Percentiles rank a stretch among this genome's conserved stretches.
Conservation (phyloP, 1,284 basidiomycete genomes). For the Lentinus polychrous region DNA sequence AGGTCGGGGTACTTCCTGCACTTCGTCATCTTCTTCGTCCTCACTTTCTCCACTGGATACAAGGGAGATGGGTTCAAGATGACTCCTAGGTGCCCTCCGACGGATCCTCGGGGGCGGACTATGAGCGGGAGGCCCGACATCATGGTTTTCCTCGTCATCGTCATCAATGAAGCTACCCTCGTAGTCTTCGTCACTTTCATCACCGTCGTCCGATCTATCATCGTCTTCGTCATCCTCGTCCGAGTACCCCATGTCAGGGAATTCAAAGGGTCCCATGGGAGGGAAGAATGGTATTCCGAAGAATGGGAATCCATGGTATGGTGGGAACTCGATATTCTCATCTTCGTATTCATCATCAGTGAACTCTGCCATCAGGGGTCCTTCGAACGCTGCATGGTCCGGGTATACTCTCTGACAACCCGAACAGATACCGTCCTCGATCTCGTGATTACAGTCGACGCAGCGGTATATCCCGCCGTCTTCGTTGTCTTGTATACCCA, state of each 20-base stretch:
- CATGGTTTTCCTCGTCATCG: conserved; percentile 9
- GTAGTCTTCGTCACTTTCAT: conserved; percentile 27
- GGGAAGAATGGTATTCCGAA: not conserved
- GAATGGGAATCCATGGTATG: conserved; percentile 18
- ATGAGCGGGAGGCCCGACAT: conserved; percentile 5
- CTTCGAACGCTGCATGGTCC: conserved; percentile 30
- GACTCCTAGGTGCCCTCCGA: not conserved
- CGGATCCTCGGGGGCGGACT: not conserved
- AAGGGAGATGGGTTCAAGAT: not conserved
- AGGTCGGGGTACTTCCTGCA: conserved; percentile 7
- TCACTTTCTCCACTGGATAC: not conserved
- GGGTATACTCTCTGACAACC: conserved; percentile 50
- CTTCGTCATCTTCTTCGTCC: conserved; percentile 5
- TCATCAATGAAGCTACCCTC: conserved; percentile 47
- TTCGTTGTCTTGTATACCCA: conserved; percentile 62
- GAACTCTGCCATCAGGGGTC: conserved; percentile 7
- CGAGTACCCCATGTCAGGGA: conserved; percentile 19
- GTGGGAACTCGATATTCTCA: conserved; percentile 3
- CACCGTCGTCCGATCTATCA: conserved; percentile 28
- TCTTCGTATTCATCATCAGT: conserved; percentile 24
- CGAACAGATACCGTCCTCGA: conserved; percentile 58
- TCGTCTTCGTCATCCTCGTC: conserved; percentile 28
- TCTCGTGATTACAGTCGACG: conserved; percentile 67
- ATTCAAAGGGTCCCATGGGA: conserved; percentile 9
- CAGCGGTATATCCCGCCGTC: conserved; percentile 71